These are phyloP conservation scores for Saturnispora saitoi DNA, from an alignment of 805 yeast species.

Conservation along the genomic window DNA sequence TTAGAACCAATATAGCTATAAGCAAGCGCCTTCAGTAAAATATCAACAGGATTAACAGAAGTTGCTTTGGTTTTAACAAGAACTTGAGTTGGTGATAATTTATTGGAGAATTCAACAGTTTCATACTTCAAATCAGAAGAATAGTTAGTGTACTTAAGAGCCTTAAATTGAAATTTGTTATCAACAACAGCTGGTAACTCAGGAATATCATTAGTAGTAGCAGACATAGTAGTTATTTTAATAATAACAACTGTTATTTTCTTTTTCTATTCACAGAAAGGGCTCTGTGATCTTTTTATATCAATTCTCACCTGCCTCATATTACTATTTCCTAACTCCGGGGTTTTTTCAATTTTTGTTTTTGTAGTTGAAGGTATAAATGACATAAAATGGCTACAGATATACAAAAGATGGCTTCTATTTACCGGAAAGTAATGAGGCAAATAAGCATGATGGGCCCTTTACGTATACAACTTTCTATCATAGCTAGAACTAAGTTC, in stretches of 20 bases:
- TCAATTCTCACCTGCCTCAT: no score
- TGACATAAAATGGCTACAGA: background rate
- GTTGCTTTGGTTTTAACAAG: constrained; percentile 16
- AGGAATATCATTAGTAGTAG: background rate
- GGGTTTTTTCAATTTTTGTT: background rate
- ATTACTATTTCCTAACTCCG: background rate
- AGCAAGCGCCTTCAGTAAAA: constrained; percentile 9
- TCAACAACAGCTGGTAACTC: constrained; percentile 8
- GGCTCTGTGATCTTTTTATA: no score
- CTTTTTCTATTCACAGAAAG: no score
- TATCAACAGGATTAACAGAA: constrained; percentile 20
- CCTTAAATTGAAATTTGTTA: constrained; percentile 11
- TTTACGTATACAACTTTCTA: background rate
- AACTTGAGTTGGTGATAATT: constrained; percentile 14
- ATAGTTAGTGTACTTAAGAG: constrained; percentile 13
- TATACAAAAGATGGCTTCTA: background rate
- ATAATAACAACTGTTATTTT: background rate
- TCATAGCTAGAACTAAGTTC: background rate
- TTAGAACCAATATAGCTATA: constrained; percentile 9
- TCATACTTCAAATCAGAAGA: constrained; percentile 9
- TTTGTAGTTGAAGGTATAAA: background rate
- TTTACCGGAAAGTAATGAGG: background rate
- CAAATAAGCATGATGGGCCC: background rate
- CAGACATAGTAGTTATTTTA: background rate
- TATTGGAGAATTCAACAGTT: constrained; percentile 10